phyloP scores from a whole-genome alignment of 2,329 filamentous ascomycete species.

The Epichloe sylvatica region DNA sequence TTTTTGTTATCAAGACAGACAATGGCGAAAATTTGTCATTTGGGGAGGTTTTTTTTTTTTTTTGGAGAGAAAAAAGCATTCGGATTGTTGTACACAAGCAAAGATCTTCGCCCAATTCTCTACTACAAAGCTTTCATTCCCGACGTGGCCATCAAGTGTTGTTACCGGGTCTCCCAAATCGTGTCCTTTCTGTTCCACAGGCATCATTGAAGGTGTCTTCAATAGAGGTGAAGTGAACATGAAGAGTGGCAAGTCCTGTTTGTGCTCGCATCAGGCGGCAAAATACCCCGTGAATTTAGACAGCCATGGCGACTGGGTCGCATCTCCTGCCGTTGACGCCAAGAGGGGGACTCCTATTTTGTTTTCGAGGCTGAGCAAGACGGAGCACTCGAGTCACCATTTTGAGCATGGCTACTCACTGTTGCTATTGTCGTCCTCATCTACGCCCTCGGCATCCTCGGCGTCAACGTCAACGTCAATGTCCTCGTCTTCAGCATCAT shows the following conservation, averaged over 20 bases:
- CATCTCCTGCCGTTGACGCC: not conserved
- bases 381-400: not conserved
- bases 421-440: slow-evolving; percentile 7
- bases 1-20: not conserved
- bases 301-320: slow-evolving; percentile 2
- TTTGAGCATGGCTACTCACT: slow-evolving; percentile 6
- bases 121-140: not conserved
- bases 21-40: not conserved
- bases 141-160: not conserved
- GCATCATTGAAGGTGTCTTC: not conserved
- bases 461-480: slow-evolving; percentile 10
- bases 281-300: slow-evolving; percentile 4
- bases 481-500: slow-evolving; percentile 14
- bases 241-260: not conserved
- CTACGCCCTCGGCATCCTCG: slow-evolving; percentile 10
- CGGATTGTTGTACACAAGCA: not conserved
- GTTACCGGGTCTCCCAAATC: not conserved
- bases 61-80: not conserved
- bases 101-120: not conserved
- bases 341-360: not conserved
- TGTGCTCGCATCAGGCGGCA: not conserved
- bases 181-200: not conserved
- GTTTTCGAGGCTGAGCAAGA: slow-evolving; percentile 1
- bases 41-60: too few species aligned
- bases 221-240: not conserved